Evolutionary conservation across 805 yeast species (phyloP), one percentile per base, ranked within the genome.

Genomic region (Jamesozyma hellenica): DNA sequence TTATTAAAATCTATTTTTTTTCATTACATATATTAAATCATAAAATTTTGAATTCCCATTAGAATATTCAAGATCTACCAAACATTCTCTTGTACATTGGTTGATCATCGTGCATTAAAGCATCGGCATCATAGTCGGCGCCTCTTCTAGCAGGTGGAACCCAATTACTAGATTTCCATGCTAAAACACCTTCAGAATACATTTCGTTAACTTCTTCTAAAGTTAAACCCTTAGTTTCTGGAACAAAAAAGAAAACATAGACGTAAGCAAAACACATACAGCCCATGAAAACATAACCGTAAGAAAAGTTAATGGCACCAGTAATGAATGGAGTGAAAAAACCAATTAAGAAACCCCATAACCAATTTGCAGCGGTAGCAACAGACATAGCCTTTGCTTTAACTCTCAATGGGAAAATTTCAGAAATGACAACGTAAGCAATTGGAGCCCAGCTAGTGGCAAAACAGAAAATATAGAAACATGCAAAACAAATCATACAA

Each of bases 191-290:
- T 31, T 60, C 54, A 17, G 68, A 51, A 52, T 64, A 68, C 65
- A 77, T 63, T 55, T 72, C 79, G 58, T 82, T 87, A 47, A 82
- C 82, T 61, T 82, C 84, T 64, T 82, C 92, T 58, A 83, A 71
- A 34, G 82, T 70, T 51, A 82, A 25, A 34, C 36, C 36, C 13
- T 34, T 34, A 15, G 36, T 34, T 23, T 34, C 36, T 25, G 36
- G 36, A 11, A 34, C 27, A 25, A 13, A 34, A 21, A 34, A 34
- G 12, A 34, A 34, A 8, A 34, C 36, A 14, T 21, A 34, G 13
- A 34, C 18, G 16, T 21, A 21, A 4, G 36, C 27, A 14, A 34
- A 34, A 25, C 15, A 10, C 27, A 34, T 15, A 34, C 36, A 34
- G 15, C 36, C 36, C 36, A 34, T 34, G 28, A 34, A 34, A 9